phyloP scores from a whole-genome alignment of 1,139 yeast species.

The Candida albicans region DNA sequence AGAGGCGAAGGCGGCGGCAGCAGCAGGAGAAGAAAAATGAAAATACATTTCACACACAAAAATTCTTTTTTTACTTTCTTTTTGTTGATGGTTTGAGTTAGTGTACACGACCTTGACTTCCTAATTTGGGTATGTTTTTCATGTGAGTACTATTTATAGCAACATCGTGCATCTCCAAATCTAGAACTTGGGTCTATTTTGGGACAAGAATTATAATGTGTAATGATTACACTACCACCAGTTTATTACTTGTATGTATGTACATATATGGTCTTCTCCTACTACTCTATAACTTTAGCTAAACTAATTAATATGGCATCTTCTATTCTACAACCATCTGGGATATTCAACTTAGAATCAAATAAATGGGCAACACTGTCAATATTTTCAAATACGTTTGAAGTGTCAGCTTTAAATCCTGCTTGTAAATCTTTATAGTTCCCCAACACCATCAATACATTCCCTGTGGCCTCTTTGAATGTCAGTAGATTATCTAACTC shows the following conservation, averaged over 20 bases:
- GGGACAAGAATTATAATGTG: too few species aligned
- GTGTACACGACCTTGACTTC: not conserved
- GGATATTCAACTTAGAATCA: slow-evolving; percentile 60
- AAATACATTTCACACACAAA: not conserved
- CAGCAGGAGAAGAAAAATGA: too few species aligned
- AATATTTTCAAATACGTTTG: slow-evolving; percentile 27
- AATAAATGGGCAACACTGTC: slow-evolving; percentile 60
- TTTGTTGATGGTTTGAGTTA: not conserved
- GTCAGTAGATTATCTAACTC: slow-evolving; percentile 11
- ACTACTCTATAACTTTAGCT: slow-evolving; percentile 31
- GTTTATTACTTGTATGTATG: not conserved
- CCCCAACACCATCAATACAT: slow-evolving; percentile 55
- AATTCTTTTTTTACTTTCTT: not conserved
- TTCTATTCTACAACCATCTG: slow-evolving; percentile 62
- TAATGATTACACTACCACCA: not conserved
- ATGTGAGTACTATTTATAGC: too few species aligned
- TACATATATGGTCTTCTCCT: not conserved
- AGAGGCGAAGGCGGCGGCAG: too few species aligned
- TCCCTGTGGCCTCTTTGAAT: slow-evolving; percentile 26
- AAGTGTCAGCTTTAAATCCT: slow-evolving; percentile 50
- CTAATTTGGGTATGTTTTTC: not conserved
- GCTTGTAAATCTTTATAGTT: slow-evolving; percentile 57
- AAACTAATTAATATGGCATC: slow-evolving; percentile 69
- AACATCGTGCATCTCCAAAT: not conserved
- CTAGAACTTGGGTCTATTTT: not conserved